A percentile compares a stretch with the other conserved stretches of the same genome.
Conservation (phyloP, 2,329 filamentous ascomycete genomes). For the Sporothrix mexicana region DNA sequence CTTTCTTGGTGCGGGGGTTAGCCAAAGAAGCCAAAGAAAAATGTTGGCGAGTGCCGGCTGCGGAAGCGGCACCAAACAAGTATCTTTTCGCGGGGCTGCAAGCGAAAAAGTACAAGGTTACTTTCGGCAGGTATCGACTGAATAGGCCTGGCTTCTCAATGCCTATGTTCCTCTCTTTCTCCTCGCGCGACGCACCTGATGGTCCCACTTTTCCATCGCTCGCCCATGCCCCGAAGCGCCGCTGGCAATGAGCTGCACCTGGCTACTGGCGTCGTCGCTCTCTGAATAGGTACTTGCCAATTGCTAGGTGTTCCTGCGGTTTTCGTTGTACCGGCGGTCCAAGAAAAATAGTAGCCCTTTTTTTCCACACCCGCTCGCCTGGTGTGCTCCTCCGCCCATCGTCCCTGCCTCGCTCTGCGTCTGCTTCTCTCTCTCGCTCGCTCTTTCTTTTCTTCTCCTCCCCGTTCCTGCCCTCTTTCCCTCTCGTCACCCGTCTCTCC, state of each 20-base stretch:
- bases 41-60: conserved; percentile 28
- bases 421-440: conserved; percentile 5
- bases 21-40: conserved; percentile 8
- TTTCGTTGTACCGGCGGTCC: conserved; percentile 23
- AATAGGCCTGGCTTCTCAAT: not conserved
- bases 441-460: not conserved
- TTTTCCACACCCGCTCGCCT: conserved; percentile 21
- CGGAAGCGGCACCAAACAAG: not conserved
- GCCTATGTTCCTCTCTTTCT: conserved; percentile 3
- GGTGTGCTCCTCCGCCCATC: conserved; percentile 22
- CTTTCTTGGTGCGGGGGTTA: conserved; percentile 11
- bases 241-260: conserved; percentile 21
- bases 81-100: not conserved
- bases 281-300: conserved; percentile 6
- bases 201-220: conserved; percentile 33
- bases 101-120: conserved; percentile 17
- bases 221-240: conserved; percentile 36
- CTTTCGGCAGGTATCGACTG: conserved; percentile 23
- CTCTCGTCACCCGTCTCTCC: conserved; percentile 16
- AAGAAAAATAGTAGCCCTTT: conserved; percentile 25
- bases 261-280: not conserved
- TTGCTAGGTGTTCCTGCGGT: conserved; percentile 8
- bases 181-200: conserved; percentile 25
- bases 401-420: conserved; percentile 23
- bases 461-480: conserved; percentile 19